phyloP scores from a whole-genome alignment of 768 basidiomycete species.

The Lentinula sp. region DNA sequence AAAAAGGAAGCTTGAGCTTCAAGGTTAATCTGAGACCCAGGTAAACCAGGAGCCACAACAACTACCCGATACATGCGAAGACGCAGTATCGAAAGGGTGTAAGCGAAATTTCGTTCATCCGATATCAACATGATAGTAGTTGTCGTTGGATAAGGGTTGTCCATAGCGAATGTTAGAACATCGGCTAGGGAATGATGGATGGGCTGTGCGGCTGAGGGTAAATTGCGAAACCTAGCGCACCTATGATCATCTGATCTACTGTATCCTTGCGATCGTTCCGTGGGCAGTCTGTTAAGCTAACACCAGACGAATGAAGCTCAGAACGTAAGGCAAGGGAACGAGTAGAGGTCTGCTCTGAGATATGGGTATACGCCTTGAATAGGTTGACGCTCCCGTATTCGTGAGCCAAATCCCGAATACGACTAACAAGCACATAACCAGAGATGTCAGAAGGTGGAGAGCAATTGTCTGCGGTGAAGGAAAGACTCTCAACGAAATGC shows the following conservation, averaged over 20 bases:
- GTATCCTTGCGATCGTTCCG: constrained; percentile 32
- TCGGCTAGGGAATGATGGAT: constrained; percentile 39
- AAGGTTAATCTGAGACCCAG: constrained; percentile 35
- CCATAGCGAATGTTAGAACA: constrained; percentile 59
- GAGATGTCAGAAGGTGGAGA: constrained; percentile 29
- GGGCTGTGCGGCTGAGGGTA: neutral
- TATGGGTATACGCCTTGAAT: constrained; percentile 54
- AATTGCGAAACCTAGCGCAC: constrained; percentile 7
- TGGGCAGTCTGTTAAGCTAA: constrained; percentile 33
- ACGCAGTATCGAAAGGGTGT: constrained; percentile 51
- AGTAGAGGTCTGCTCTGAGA: constrained; percentile 25
- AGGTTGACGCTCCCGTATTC: constrained; percentile 41
- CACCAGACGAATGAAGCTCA: constrained; percentile 43
- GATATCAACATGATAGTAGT: constrained; percentile 59
- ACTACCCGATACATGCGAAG: constrained; percentile 48
- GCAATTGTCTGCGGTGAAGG: constrained; percentile 33
- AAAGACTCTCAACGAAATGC: neutral
- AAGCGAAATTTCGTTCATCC: constrained; percentile 62
- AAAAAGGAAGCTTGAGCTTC: constrained; percentile 48
- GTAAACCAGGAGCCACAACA: constrained; percentile 31
- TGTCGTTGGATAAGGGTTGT: constrained; percentile 49
- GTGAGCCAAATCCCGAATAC: constrained; percentile 41
- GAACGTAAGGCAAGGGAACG: constrained; percentile 33
- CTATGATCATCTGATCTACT: constrained; percentile 45
- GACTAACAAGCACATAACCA: constrained; percentile 39